Evolutionary conservation across 345 rosid species (phyloP).

Genomic region (Psidium guajava): DNA sequence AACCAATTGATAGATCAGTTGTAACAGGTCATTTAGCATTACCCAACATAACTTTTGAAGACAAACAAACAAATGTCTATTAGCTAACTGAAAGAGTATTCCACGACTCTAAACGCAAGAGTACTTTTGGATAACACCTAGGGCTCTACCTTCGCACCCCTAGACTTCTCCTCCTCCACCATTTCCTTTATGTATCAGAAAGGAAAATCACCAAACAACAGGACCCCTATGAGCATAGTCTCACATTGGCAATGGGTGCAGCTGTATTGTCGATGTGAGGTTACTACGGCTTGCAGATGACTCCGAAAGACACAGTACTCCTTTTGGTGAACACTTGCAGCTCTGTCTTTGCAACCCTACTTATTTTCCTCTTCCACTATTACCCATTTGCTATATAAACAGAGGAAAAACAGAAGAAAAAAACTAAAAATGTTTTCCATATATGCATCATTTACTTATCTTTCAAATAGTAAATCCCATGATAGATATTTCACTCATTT

Average conservation of each 20-base stretch:
- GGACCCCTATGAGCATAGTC: neutral
- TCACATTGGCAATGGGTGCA: neutral
- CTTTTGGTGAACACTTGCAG: neutral
- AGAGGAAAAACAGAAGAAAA: neutral
- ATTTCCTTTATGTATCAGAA: neutral
- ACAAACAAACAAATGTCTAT: neutral
- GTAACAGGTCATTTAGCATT: neutral
- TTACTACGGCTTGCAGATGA: neutral
- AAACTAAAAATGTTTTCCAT: neutral
- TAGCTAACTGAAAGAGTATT: neutral
- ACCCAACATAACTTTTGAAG: neutral
- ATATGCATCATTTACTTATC: neutral
- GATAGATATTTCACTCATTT: neutral
- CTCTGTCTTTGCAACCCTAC: neutral
- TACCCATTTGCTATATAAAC: neutral
- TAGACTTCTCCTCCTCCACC: neutral
- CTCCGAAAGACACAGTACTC: neutral
- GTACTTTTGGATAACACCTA: neutral
- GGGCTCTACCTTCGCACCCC: neutral
- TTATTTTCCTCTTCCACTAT: neutral
- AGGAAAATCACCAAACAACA: neutral
- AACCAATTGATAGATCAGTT: slow-evolving; percentile 26
- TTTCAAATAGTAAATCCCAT: neutral
- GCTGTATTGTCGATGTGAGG: neutral
- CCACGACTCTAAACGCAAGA: neutral